A percentile compares a stretch with the other conserved stretches of the same genome.
These are phyloP conservation scores for Vigna angularis DNA, from an alignment of 306 rosid genomes.

Conservation along the genomic window DNA sequence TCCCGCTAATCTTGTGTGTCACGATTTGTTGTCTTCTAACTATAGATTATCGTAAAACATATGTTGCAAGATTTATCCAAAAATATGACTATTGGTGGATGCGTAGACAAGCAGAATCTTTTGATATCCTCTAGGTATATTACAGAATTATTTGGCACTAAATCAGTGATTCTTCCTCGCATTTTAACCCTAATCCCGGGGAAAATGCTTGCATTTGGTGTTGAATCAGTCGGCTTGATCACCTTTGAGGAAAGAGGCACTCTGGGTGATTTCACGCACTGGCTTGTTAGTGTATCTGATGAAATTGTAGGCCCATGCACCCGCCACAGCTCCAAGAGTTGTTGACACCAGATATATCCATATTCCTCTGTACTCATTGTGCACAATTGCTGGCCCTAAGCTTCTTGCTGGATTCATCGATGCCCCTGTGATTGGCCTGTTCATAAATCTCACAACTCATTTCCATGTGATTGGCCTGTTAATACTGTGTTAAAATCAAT, in stretches of 20 bases:
- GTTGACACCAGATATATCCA: slow-evolving; percentile 73
- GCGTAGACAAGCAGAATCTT: neutral
- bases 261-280: slow-evolving; percentile 59
- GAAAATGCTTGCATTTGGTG: neutral
- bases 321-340: slow-evolving; percentile 63
- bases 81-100: neutral
- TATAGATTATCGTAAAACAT: neutral
- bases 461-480: slow-evolving; percentile 61
- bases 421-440: slow-evolving; percentile 85
- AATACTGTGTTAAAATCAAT: neutral
- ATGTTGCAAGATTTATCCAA: neutral
- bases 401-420: slow-evolving; percentile 96
- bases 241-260: slow-evolving; percentile 60
- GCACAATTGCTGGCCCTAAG: slow-evolving; percentile 78
- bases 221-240: slow-evolving; percentile 23
- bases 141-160: neutral
- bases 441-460: neutral
- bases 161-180: neutral
- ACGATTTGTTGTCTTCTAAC: neutral
- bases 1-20: neutral
- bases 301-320: slow-evolving; percentile 67
- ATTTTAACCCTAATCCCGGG: neutral
- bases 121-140: neutral
- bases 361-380: slow-evolving; percentile 47
- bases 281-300: slow-evolving; percentile 71